Conservation (phyloP, 164 flowering plant species). For the grape (Vitis vinifera) region DNA sequence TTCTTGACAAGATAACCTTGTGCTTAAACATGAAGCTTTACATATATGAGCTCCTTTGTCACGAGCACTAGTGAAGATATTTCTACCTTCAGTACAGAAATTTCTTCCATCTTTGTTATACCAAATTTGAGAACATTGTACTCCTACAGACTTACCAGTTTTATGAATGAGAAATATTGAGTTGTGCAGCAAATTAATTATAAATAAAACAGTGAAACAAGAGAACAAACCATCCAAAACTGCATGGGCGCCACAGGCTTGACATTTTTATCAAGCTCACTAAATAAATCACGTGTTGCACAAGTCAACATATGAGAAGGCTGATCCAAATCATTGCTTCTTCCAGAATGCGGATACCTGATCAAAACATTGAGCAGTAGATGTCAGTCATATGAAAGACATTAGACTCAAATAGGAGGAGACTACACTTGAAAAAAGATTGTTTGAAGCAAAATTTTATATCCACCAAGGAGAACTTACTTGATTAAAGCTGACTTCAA, state of each 20-base stretch:
- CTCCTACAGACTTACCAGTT: not conserved
- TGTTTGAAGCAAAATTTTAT: not conserved
- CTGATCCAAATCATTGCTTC: conserved; percentile 77
- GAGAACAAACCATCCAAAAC: conserved; percentile 83
- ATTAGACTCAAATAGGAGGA: not conserved
- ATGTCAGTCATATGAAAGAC: conserved; percentile 3
- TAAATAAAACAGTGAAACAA: conserved; percentile 3
- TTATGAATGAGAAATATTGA: not conserved
- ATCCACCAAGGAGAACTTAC: conserved; percentile 38
- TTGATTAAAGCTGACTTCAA: conserved; percentile 78
- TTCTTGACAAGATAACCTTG: not conserved
- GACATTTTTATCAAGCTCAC: conserved; percentile 83
- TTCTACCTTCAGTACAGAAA: not conserved
- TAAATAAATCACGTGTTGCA: conserved; percentile 87
- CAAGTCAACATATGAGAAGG: conserved; percentile 82
- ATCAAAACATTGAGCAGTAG: not conserved
- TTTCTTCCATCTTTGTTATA: not conserved
- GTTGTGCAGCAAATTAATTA: not conserved
- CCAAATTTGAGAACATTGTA: not conserved
- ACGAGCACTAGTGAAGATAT: not conserved
- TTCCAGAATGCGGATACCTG: conserved; percentile 72
- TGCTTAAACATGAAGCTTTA: not conserved
- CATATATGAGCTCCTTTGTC: not conserved
- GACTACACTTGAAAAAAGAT: not conserved
- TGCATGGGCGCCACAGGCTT: conserved; percentile 95